phyloP scores from a whole-genome alignment of 768 basidiomycete genomes.

The Pisolithus tinctorius region DNA sequence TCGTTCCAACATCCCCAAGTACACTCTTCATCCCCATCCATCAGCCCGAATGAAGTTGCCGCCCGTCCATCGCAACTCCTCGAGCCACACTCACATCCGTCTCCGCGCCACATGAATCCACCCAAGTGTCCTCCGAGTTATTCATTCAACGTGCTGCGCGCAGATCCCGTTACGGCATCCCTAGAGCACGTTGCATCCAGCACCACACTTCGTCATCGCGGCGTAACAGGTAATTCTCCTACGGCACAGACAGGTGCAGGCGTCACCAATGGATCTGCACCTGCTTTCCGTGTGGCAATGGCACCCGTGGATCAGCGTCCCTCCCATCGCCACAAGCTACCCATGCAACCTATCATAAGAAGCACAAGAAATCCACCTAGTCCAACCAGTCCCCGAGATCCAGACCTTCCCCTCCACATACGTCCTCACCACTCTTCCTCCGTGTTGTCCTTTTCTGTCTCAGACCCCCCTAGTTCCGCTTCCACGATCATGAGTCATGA shows the following conservation, averaged over 20 bases:
- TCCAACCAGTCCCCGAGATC: conserved; percentile 26
- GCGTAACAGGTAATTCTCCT: conserved; percentile 7
- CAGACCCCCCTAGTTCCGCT: conserved; percentile 21
- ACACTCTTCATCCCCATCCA: conserved; percentile 19
- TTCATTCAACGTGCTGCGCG: conserved; percentile 41
- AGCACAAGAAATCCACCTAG: conserved; percentile 13
- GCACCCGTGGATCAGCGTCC: conserved; percentile 12
- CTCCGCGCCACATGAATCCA: conserved; percentile 4
- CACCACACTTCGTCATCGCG: conserved; percentile 31
- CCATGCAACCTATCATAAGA: neutral
- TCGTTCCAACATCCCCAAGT: conserved; percentile 5
- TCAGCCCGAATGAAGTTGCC: conserved; percentile 22
- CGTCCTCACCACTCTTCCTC: conserved; percentile 24
- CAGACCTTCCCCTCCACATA: conserved; percentile 21
- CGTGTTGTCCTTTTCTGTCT: conserved; percentile 29
- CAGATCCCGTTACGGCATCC: conserved; percentile 35
- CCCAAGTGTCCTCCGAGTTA: conserved; percentile 15
- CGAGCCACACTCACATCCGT: conserved; percentile 5
- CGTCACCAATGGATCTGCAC: conserved; percentile 27
- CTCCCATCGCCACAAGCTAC: conserved; percentile 16
- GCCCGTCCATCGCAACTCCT: conserved; percentile 2
- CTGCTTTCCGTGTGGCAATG: conserved; percentile 35
- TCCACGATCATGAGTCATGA: conserved; percentile 23
- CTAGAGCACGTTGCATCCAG: conserved; percentile 40
- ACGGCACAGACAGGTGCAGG: conserved; percentile 17